phyloP scores from a whole-genome alignment of 805 yeast genomes.

The Middelhovenomyces tepae region DNA sequence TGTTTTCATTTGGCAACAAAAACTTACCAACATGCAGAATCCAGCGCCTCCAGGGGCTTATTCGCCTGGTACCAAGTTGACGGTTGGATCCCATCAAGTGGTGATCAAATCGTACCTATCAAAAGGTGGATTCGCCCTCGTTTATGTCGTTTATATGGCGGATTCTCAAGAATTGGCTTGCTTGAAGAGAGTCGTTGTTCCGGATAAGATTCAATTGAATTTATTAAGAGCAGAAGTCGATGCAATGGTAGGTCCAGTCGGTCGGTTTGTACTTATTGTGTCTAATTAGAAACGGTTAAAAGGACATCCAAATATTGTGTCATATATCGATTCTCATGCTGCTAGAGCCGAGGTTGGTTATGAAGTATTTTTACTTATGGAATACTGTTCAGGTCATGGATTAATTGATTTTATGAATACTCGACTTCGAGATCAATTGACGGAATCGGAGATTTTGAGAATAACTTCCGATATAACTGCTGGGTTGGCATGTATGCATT shows the following conservation, averaged over 20 bases:
- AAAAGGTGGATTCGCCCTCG: slow-evolving; percentile 93
- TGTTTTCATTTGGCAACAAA: no score
- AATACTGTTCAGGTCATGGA: slow-evolving; percentile 80
- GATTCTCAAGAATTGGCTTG: slow-evolving; percentile 57
- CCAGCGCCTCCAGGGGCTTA: slow-evolving; percentile 52
- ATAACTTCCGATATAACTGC: slow-evolving; percentile 75
- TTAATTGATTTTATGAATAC: slow-evolving; percentile 83
- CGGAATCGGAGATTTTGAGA: slow-evolving; percentile 66
- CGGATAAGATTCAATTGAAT: slow-evolving; percentile 76
- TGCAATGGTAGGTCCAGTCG: slow-evolving; percentile 50
- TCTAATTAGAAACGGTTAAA: slow-evolving; percentile 47
- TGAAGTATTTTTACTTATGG: slow-evolving; percentile 90
- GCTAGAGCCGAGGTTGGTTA: slow-evolving; percentile 54
- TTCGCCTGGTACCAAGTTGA: slow-evolving; percentile 64
- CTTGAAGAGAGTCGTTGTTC: slow-evolving; percentile 90
- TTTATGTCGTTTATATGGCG: slow-evolving; percentile 63
- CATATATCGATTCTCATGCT: slow-evolving; percentile 93
- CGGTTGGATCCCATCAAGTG: slow-evolving; percentile 80
- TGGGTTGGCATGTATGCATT: slow-evolving; percentile 83
- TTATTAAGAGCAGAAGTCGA: slow-evolving; percentile 90
- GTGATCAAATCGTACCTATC: slow-evolving; percentile 63
- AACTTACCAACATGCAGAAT: slow-evolving; percentile 10
- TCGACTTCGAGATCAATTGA: slow-evolving; percentile 66
- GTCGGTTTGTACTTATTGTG: background rate
- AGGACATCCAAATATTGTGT: slow-evolving; percentile 73